A percentile compares a stretch with the other conserved stretches of the same genome.
These are phyloP conservation scores for Scutellaria galericulata DNA, from an alignment of 257 asterid species.

Conservation along the genomic window DNA sequence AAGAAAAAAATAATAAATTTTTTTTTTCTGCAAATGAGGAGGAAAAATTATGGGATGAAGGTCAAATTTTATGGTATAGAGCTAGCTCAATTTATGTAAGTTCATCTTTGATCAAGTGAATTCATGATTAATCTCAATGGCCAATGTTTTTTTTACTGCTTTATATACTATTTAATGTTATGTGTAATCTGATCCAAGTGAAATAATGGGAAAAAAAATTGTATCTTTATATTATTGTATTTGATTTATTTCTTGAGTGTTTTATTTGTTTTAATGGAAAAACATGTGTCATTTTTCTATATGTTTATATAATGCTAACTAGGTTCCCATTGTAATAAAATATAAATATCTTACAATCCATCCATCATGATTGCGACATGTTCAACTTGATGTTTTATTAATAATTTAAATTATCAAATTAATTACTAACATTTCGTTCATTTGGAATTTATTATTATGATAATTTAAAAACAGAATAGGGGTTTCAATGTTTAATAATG, in stretches of 20 bases:
- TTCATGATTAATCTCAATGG: conserved; percentile 24
- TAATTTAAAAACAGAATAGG: no score
- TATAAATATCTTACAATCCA: no score
- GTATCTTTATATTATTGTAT: neutral
- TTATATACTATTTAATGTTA: conserved; percentile 6
- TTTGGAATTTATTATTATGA: neutral
- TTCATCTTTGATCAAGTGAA: conserved; percentile 31
- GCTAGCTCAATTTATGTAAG: conserved; percentile 25
- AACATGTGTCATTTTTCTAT: no score
- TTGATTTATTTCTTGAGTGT: neutral
- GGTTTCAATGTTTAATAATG: neutral
- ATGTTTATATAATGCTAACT: no score
- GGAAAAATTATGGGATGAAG: conserved; percentile 2
- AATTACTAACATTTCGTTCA: neutral
- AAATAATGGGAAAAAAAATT: conserved; percentile 5
- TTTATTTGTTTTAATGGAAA: neutral
- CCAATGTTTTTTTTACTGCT: conserved; percentile 19
- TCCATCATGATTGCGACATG: no score
- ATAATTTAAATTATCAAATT: neutral
- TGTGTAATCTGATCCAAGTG: conserved; percentile 15
- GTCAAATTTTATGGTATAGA: conserved; percentile 18
- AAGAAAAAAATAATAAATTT: no score
- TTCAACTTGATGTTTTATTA: no score
- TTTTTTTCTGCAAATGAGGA: conserved; percentile 14
- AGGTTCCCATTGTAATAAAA: no score